Conservation (phyloP, 2,329 filamentous ascomycete species). For the Capronia americana region DNA sequence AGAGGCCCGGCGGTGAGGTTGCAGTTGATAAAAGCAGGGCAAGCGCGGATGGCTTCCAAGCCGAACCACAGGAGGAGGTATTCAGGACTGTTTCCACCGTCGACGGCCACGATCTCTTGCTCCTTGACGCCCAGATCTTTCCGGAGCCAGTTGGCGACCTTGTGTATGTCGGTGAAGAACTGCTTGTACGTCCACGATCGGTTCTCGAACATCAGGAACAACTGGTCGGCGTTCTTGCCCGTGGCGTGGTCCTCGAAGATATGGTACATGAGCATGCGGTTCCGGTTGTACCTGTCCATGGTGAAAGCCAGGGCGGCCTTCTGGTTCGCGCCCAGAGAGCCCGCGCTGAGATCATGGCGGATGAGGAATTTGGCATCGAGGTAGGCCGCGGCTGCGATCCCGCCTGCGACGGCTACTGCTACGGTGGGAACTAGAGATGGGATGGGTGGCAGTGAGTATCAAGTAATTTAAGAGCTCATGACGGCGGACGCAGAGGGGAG, state of each 20-base stretch:
- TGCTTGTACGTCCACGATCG: slow-evolving; percentile 67
- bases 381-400: slow-evolving; percentile 60
- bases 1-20: slow-evolving; percentile 65
- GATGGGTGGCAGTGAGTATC: background rate
- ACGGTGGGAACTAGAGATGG: slow-evolving; percentile 30
- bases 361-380: slow-evolving; percentile 74
- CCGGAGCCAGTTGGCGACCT: slow-evolving; percentile 68
- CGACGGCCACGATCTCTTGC: slow-evolving; percentile 68
- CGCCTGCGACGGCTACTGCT: slow-evolving; percentile 44
- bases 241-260: slow-evolving; percentile 65
- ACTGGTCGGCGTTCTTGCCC: slow-evolving; percentile 59
- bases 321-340: slow-evolving; percentile 46
- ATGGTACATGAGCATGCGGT: slow-evolving; percentile 70
- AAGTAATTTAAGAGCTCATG: background rate
- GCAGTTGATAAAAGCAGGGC: slow-evolving; percentile 74
- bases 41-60: slow-evolving; percentile 68
- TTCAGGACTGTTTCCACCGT: slow-evolving; percentile 71
- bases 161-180: slow-evolving; percentile 60
- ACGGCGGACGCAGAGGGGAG: background rate
- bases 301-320: slow-evolving; percentile 30
- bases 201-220: slow-evolving; percentile 71
- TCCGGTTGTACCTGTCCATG: slow-evolving; percentile 53
- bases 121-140: slow-evolving; percentile 61
- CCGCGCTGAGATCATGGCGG: slow-evolving; percentile 63
- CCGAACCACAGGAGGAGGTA: slow-evolving; percentile 71